Conservation (phyloP, 306 rosid genomes). For the Lathyrus oleraceus region DNA sequence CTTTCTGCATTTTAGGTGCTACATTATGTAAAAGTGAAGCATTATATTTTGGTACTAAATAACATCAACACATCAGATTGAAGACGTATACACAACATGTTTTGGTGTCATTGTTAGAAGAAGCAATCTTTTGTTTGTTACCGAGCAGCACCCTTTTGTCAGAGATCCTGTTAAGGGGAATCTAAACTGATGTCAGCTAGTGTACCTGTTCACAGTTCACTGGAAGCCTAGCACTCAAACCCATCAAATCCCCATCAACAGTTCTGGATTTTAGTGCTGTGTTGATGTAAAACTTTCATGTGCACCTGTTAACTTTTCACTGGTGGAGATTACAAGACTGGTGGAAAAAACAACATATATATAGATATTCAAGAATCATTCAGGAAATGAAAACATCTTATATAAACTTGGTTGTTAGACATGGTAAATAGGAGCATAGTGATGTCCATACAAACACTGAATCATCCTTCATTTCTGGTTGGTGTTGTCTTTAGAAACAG, state of each 20-base stretch:
- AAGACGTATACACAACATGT: not conserved
- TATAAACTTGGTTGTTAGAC: not conserved
- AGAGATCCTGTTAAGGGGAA: slow-evolving; percentile 29
- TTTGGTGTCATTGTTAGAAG: not conserved
- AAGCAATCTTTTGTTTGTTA: not conserved
- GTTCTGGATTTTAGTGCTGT: slow-evolving; percentile 30
- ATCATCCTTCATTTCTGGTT: slow-evolving; percentile 39
- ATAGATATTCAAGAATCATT: slow-evolving; percentile 21
- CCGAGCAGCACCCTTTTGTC: not conserved
- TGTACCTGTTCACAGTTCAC: slow-evolving; percentile 14
- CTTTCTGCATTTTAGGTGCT: not conserved
- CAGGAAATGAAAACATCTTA: not conserved
- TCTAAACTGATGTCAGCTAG: slow-evolving; percentile 19
- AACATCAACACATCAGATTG: not conserved
- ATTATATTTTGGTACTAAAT: too few relatives aligned
- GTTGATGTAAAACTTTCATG: slow-evolving; percentile 10
- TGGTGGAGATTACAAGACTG: slow-evolving; percentile 8
- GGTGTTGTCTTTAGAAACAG: slow-evolving; percentile 37
- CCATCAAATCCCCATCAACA: slow-evolving; percentile 24
- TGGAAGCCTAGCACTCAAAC: slow-evolving; percentile 11
- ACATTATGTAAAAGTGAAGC: slow-evolving; percentile 1
- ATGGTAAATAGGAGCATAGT: slow-evolving; percentile 46
- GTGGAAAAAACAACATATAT: not conserved
- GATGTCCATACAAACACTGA: slow-evolving; percentile 40
- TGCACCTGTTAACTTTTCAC: slow-evolving; percentile 28